Evolutionary conservation across 331 rosid species (phyloP).

Genomic region (Quercus phellos): DNA sequence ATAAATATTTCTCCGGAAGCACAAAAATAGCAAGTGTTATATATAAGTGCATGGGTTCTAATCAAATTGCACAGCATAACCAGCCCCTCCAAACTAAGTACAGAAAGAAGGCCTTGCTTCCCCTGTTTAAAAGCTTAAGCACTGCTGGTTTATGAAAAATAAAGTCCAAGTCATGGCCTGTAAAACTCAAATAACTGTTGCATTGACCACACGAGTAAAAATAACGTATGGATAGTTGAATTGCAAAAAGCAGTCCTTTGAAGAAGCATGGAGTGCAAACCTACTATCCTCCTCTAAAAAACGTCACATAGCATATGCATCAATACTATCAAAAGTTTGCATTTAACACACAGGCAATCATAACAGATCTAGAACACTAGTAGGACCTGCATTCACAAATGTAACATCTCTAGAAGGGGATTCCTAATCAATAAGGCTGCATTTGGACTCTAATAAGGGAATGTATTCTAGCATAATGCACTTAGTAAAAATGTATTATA

Average conservation of each 20-base stretch:
- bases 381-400: no score
- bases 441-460: no score
- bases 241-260: neutral
- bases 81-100: neutral
- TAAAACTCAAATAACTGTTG: neutral
- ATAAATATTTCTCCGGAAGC: neutral
- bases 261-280: neutral
- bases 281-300: neutral
- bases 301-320: neutral
- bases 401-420: no score
- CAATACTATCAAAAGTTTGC: no score
- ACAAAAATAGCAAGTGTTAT: neutral
- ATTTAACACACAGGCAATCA: no score
- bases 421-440: no score
- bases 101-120: neutral
- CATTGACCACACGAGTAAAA: no score
- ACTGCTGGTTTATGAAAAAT: neutral
- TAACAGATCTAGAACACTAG: no score
- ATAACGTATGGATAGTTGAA: no score
- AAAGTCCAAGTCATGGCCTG: neutral
- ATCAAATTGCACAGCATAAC: neutral
- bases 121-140: neutral
- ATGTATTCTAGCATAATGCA: neutral
- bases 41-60: neutral
- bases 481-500: neutral